These are phyloP conservation scores for Alternaria ventricosa DNA, from an alignment of 2,329 filamentous ascomycete genomes.

Conservation along the genomic window DNA sequence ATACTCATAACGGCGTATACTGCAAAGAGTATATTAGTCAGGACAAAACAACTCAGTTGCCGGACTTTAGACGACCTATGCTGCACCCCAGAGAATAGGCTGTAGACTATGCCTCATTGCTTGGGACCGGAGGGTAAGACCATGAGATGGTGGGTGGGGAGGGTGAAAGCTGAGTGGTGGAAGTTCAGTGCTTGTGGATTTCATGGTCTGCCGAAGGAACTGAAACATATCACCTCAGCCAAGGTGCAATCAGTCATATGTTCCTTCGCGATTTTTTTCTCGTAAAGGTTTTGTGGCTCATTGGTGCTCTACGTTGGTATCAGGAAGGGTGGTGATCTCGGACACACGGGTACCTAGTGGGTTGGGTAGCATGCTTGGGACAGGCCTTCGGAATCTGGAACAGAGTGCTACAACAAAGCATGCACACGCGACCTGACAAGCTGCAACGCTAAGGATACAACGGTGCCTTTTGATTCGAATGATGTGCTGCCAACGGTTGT, in stretches of 20 bases:
- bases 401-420: neutral
- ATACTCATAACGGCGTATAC: conserved; percentile 18
- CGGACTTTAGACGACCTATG: conserved; percentile 23
- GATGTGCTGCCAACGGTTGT: neutral
- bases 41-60: conserved; percentile 13
- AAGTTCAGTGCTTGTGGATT: conserved; percentile 24
- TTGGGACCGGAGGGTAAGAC: conserved; percentile 70
- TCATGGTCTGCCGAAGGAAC: conserved; percentile 19
- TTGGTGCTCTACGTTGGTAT: neutral
- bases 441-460: neutral
- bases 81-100: conserved; percentile 22
- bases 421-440: neutral
- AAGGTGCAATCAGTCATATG: neutral
- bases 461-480: neutral
- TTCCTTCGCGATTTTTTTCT: neutral
- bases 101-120: conserved; percentile 16
- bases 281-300: neutral
- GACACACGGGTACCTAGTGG: neutral
- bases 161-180: conserved; percentile 52
- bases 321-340: neutral
- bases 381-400: neutral
- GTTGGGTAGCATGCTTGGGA: neutral
- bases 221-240: conserved; percentile 4
- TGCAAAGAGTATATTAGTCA: conserved; percentile 9
- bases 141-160: conserved; percentile 68